Conservation (phyloP, 257 asterid species). For the Fraxinus cuspidata region DNA sequence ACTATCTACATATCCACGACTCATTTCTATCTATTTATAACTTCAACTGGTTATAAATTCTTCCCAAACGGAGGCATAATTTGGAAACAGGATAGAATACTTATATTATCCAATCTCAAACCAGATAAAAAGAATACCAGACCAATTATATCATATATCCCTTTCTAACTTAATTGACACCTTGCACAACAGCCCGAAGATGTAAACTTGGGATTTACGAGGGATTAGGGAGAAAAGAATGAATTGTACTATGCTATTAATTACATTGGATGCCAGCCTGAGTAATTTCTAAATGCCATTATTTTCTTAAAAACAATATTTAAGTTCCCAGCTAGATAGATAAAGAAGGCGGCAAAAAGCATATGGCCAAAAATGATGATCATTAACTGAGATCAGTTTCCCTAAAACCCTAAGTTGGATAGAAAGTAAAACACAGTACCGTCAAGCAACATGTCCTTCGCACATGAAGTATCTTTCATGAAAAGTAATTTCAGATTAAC, state of each 20-base stretch:
- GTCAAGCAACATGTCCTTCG: slow-evolving; percentile 11
- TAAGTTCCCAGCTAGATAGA: slow-evolving; percentile 10
- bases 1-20: too few relatives aligned
- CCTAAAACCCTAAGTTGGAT: not conserved
- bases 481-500: not conserved
- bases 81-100: not conserved
- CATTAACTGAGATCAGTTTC: slow-evolving; percentile 11
- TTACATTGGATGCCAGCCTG: not conserved
- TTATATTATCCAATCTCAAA: slow-evolving; percentile 17
- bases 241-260: not conserved
- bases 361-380: not conserved
- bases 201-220: not conserved
- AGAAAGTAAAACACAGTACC: not conserved
- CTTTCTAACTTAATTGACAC: not conserved
- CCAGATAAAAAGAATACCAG: slow-evolving; percentile 16
- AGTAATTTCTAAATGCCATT: slow-evolving; percentile 1
- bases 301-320: not conserved
- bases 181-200: not conserved
- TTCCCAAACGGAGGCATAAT: not conserved
- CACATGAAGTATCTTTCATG: not conserved
- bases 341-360: slow-evolving; percentile 6
- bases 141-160: not conserved
- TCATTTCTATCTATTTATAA: too few relatives aligned
- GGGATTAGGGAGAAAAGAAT: not conserved
- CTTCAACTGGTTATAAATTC: too few relatives aligned